These are phyloP conservation scores for Zoysia pacifica DNA, from an alignment of 176 grass and related monocot species.

Conservation along the genomic window DNA sequence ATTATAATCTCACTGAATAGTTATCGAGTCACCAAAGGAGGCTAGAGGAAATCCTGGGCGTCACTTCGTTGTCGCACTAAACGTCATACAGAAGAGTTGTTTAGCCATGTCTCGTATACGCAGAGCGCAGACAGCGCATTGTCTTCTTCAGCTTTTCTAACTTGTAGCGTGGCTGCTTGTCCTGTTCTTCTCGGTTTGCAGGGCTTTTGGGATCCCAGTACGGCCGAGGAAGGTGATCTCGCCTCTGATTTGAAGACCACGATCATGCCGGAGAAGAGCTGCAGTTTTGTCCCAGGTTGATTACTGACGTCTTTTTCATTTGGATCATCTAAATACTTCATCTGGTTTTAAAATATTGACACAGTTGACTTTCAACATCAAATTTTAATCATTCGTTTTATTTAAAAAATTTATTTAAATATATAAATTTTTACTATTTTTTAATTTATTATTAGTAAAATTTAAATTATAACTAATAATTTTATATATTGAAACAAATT, in stretches of 20 bases:
- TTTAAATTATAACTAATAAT: too few relatives aligned
- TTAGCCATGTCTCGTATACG: too few relatives aligned
- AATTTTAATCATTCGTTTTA: too few relatives aligned
- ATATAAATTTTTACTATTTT: too few relatives aligned
- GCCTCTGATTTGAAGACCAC: constrained; percentile 43
- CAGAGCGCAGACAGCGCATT: too few relatives aligned
- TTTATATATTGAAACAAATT: too few relatives aligned
- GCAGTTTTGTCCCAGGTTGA: constrained; percentile 65
- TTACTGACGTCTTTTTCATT: constrained; percentile 13
- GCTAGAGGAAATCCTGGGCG: not conserved
- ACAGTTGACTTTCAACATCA: too few relatives aligned
- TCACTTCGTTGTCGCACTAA: constrained; percentile 17
- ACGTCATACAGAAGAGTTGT: not conserved
- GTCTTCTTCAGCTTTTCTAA: constrained; percentile 25
- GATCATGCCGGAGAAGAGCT: constrained; percentile 34
- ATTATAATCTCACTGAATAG: too few relatives aligned
- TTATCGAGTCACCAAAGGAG: not conserved
- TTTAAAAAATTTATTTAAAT: too few relatives aligned
- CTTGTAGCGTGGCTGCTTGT: constrained; percentile 33
- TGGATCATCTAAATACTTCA: too few relatives aligned
- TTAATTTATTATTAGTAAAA: too few relatives aligned
- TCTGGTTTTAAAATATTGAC: too few relatives aligned
- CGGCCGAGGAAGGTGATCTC: constrained; percentile 36
- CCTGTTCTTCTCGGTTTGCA: constrained; percentile 27
- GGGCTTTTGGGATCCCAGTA: constrained; percentile 66